Percentiles rank a stretch among this genome's conserved stretches.
Conservation (phyloP, 805 yeast species). For the Kazachstania psychrophila region DNA sequence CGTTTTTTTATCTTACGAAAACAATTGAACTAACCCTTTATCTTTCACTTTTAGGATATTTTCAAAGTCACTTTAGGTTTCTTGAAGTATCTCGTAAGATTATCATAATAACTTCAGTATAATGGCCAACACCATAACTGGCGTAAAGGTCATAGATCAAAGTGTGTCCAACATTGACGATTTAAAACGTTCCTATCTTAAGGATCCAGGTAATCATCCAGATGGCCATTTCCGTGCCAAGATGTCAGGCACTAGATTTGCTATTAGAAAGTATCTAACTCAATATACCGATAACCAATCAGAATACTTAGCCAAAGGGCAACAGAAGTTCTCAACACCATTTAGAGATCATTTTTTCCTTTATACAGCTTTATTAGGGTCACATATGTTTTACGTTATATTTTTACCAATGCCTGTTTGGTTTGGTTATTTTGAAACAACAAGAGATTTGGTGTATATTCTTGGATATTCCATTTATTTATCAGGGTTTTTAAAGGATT, state of each 20-base stretch:
- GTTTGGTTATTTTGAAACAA: slow-evolving; percentile 55
- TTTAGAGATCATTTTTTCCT: slow-evolving; percentile 69
- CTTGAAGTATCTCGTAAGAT: no score
- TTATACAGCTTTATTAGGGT: slow-evolving; percentile 80
- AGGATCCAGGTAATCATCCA: slow-evolving; percentile 71
- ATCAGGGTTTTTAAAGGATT: slow-evolving; percentile 75
- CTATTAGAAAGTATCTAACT: slow-evolving; percentile 43
- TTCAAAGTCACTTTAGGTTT: no score
- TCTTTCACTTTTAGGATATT: no score
- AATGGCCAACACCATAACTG: not conserved
- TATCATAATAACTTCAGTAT: not conserved
- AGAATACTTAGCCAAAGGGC: slow-evolving; percentile 45
- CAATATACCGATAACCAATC: slow-evolving; percentile 63
- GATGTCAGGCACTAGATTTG: slow-evolving; percentile 48
- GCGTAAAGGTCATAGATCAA: not conserved
- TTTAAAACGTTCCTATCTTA: slow-evolving; percentile 1
- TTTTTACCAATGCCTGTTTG: slow-evolving; percentile 81
- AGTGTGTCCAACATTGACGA: not conserved
- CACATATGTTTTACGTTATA: slow-evolving; percentile 88
- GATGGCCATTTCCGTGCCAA: slow-evolving; percentile 53
- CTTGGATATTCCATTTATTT: slow-evolving; percentile 49
- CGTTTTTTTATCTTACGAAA: no score
- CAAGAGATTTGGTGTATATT: slow-evolving; percentile 65
- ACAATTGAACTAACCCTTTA: no score
- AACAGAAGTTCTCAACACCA: slow-evolving; percentile 40